Base-by-base conservation (phyloP, 1,284 basidiomycete genomes). In the Testicularia cyperi region DNA sequence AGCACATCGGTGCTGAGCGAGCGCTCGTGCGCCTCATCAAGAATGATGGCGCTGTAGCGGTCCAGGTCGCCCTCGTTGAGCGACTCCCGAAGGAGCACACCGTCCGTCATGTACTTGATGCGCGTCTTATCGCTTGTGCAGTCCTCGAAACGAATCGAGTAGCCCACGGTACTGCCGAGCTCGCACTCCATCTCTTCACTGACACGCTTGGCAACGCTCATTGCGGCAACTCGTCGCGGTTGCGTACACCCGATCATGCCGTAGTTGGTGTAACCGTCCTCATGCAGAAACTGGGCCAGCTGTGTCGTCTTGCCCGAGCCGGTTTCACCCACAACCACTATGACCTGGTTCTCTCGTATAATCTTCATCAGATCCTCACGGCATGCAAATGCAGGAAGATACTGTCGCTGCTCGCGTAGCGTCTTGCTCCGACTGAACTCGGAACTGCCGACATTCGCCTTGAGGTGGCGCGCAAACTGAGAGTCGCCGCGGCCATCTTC, bases 171-270 rank as follows among this genome's bases (percentile, higher is more conserved):
- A 2, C 82, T 81, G 6, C 94, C 94, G 0, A 97, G 83, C 79
- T 89, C 87, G 78, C 81, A 80, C 70, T 82, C 81, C 82, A 83
- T 83, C 78, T 98, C 94, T 74, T 98, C 94, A 74, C 89, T 92
- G 46, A 97, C 94, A 79, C 94, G 91, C 79, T 97, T 97, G 7
- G 94, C 94, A 4, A 97, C 94, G 13, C 89, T 92, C 92, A 98
- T 97, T 10, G 94, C 92, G 35, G 94, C 92, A 10, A 97, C 92
- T 80, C 92, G 90, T 72, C 94, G 85, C 28, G 92, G 92, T 74
- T 97, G 92, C 0, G 94, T 98, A 70, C 92, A 98, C 6, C 92
- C 92, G 31, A 98, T 85, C 27, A 95, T 82, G 7, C 92, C 92
- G 76, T 87, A 83, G 14, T 82, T 78, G 52, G 90, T 90, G 76